These are phyloP conservation scores for Lachnellula willkommii DNA, from an alignment of 2,329 filamentous ascomycete genomes.

Conservation along the genomic window DNA sequence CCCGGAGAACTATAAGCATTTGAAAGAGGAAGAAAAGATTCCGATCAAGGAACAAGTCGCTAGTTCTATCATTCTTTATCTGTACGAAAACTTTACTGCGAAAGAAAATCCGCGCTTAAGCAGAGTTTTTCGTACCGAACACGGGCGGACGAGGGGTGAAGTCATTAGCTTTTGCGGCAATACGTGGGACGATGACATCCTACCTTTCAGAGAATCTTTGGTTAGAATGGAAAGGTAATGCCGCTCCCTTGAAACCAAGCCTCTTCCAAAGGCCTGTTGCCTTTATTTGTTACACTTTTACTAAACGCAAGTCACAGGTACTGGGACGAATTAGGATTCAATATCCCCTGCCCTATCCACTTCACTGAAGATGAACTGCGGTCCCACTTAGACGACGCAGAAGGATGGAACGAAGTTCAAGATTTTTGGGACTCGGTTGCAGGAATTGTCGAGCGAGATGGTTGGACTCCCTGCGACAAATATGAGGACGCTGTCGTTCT, in stretches of 20 bases:
- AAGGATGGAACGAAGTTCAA: conserved; percentile 18
- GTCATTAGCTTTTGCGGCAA: conserved; percentile 28
- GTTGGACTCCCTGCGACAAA: conserved; percentile 34
- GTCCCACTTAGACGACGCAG: conserved; percentile 18
- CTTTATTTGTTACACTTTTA: conserved; percentile 10
- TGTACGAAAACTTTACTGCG: conserved; percentile 30
- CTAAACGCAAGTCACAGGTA: conserved; percentile 18
- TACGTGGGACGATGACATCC: conserved; percentile 31
- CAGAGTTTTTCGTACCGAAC: conserved; percentile 1
- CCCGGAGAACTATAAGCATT: conserved; percentile 23
- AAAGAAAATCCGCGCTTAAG: conserved; percentile 25
- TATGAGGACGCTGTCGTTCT: conserved; percentile 34
- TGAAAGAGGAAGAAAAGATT: conserved; percentile 25
- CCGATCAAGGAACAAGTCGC: conserved; percentile 22
- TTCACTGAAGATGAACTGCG: conserved; percentile 15
- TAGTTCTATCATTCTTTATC: conserved; percentile 23
- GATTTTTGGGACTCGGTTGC: conserved; percentile 35
- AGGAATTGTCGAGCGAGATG: conserved; percentile 33
- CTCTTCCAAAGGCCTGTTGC: background rate
- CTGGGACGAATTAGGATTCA: conserved; percentile 27
- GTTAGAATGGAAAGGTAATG: conserved; percentile 31
- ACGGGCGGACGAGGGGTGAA: conserved; percentile 26
- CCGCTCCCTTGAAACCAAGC: background rate
- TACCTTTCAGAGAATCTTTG: conserved; percentile 31
- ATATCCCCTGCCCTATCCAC: conserved; percentile 28